These are phyloP conservation scores for Colletotrichum somersetense DNA, from an alignment of 2,329 filamentous ascomycete genomes.

Conservation along the genomic window DNA sequence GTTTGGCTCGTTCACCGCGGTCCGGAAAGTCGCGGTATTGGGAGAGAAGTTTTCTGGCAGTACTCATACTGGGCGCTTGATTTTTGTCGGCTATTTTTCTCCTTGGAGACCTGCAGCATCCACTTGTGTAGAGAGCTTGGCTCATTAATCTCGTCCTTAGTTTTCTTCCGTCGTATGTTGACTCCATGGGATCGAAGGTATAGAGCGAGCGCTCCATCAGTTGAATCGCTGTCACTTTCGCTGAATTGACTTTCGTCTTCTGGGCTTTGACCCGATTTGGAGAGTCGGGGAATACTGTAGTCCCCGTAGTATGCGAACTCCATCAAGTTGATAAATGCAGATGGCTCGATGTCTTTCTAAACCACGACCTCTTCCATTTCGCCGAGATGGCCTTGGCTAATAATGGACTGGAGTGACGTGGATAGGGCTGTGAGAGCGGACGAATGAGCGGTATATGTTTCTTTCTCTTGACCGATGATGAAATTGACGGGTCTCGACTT, in stretches of 20 bases:
- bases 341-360: not conserved
- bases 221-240: no score
- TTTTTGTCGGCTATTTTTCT: not conserved
- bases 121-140: not conserved
- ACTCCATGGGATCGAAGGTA: no score
- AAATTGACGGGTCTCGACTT: not conserved
- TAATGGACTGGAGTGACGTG: not conserved
- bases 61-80: not conserved
- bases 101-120: not conserved
- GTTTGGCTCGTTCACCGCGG: not conserved
- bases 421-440: not conserved
- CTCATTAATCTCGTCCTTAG: not conserved
- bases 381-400: no score
- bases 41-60: not conserved
- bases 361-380: not conserved
- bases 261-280: not conserved
- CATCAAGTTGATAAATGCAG: slow-evolving; percentile 9
- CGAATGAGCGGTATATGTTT: not conserved
- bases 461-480: not conserved
- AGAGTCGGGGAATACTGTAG: not conserved
- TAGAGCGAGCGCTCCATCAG: no score
- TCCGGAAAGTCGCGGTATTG: no score
- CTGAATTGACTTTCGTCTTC: no score
- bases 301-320: slow-evolving; percentile 5
- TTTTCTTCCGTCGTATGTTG: no score